Percentiles rank a stretch among this genome's conserved stretches.
phyloP scores from a whole-genome alignment of 208 protist species.

The Sergeia podlipaevii region DNA sequence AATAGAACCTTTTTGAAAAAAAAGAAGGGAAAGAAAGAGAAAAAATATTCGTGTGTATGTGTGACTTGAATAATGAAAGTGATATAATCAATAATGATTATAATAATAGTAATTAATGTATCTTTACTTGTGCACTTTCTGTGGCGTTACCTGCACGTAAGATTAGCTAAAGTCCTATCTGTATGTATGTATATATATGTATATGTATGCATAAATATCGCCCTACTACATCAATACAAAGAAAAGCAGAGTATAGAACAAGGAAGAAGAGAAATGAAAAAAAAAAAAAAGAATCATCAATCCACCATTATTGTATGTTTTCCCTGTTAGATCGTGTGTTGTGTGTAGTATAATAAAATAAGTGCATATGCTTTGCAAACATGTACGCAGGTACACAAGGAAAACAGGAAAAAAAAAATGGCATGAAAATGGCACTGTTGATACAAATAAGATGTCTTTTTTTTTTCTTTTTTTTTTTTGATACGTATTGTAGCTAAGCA shows the following conservation, averaged over 20 bases:
- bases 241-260: constrained; percentile 8
- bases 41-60: not conserved
- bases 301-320: too few relatives aligned
- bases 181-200: constrained; percentile 1
- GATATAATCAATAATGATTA: constrained; percentile 1
- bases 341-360: too few relatives aligned
- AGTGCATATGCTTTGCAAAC: too few relatives aligned
- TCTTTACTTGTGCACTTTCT: not conserved
- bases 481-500: too few relatives aligned
- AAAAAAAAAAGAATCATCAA: not conserved
- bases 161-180: constrained; percentile 1
- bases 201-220: not conserved
- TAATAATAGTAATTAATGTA: constrained; percentile 6
- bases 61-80: not conserved
- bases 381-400: too few relatives aligned
- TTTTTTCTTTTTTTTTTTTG: too few relatives aligned
- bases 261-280: constrained; percentile 5
- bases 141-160: not conserved
- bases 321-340: too few relatives aligned
- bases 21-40: constrained; percentile 4
- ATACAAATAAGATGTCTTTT: too few relatives aligned
- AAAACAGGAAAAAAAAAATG: too few relatives aligned
- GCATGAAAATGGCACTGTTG: too few relatives aligned
- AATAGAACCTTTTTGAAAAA: not conserved
- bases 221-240: not conserved